Conservation (phyloP, 805 yeast species). For the Cyberlindnera maclurae region DNA sequence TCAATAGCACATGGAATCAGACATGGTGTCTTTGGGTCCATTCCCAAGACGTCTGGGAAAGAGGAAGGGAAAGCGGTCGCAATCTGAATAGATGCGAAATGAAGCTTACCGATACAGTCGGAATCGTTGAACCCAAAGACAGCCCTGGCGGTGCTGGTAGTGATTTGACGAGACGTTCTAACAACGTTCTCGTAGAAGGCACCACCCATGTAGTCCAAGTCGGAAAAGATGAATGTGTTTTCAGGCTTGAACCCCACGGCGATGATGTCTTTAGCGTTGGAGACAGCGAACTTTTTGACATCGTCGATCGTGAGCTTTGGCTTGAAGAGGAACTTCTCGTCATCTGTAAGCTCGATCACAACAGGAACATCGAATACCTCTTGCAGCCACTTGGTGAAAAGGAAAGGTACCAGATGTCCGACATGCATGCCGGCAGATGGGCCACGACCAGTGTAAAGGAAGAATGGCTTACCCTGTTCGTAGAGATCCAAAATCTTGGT, state of each 20-base stretch:
- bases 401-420: conserved; percentile 94
- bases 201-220: conserved; percentile 87
- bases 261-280: conserved; percentile 88
- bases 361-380: conserved; percentile 95
- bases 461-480: conserved; percentile 93
- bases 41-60: conserved; percentile 86
- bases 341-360: conserved; percentile 91
- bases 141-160: conserved; percentile 94
- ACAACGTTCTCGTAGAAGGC: conserved; percentile 92
- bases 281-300: conserved; percentile 70
- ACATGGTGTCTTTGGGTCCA: conserved; percentile 87
- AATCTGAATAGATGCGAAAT: conserved; percentile 94
- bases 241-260: conserved; percentile 92
- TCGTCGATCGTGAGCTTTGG: conserved; percentile 83
- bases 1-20: conserved; percentile 98
- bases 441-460: conserved; percentile 95
- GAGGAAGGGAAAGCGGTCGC: conserved; percentile 94
- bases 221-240: conserved; percentile 93
- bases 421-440: conserved; percentile 94
- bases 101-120: conserved; percentile 90
- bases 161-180: conserved; percentile 86
- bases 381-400: conserved; percentile 96
- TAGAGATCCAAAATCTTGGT: conserved; percentile 73
- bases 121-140: conserved; percentile 95
- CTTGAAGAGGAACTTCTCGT: conserved; percentile 93